Evolutionary conservation across 306 rosid species (phyloP), one percentile per base, ranked within the genome.

Genomic region (Carpinus viminea): DNA sequence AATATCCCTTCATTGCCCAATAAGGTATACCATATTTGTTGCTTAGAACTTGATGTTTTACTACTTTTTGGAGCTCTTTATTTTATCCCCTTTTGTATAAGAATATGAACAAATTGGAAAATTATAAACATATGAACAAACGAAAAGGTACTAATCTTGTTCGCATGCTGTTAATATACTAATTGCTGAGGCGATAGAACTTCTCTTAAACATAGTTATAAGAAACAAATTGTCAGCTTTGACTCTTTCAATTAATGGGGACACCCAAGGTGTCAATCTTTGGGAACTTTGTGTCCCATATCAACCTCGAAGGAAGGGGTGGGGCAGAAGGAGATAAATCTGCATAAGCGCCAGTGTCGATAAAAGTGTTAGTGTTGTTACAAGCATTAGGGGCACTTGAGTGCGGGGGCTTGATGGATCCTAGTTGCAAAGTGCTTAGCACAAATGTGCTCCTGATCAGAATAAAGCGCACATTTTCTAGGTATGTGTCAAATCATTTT

Each of bases 1-100:
- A 75, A 90, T 96, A 86, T 91, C 94, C 61, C 98, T 96, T 62
- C 91, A 86, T 89, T 96, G 99, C 84, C 99, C 98, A 34, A 96
- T 96, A 91, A 96, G 98, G 99, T 94, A 87, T 84, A 86, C 43
- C 59, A 43, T 81, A 43, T 75, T 74, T 10, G 71, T 73, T 75
- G 62, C 78, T 78, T 83, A 68, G 60, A 70, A 38, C 18, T 72
- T 81, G 28, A 55, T 78, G 6, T 48, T 82, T 28, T 34, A 4
- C 62, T 70, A 38, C 10, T 53, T 61, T 75, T 80, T 20, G 10
- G 28, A 48, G 36, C 57, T 69, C 20, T 73, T 12, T 48, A 43
- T 79, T 51, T 55, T 57, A 5, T 72, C 48, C 9, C 3, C 20
- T 68, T 72, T 12, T 59, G 28, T 5, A 69, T 48, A 48, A 48